Evolutionary conservation across 1,284 basidiomycete genomes (phyloP).

Genomic region (Fomitopsis pinicola): DNA sequence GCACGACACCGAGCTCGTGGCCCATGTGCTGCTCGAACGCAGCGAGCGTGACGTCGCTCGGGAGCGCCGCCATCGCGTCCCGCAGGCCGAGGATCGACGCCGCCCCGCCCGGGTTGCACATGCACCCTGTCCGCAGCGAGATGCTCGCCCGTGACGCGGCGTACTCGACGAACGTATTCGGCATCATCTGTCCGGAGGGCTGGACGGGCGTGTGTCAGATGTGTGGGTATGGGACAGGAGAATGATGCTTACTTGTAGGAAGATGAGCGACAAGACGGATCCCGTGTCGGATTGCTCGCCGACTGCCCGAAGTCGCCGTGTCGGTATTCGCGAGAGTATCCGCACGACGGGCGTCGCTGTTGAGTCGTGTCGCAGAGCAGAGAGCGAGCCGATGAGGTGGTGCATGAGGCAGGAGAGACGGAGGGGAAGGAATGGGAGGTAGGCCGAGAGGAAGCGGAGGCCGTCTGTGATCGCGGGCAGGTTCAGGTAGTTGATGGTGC

Average conservation of each 20-base stretch:
- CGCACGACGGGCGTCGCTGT: conserved; percentile 55
- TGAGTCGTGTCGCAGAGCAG: conserved; percentile 51
- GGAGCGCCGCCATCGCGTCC: conserved; percentile 61
- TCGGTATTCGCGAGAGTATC: conserved; percentile 58
- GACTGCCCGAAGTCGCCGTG: conserved; percentile 44
- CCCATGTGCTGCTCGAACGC: conserved; percentile 62
- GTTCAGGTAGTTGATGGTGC: conserved; percentile 77
- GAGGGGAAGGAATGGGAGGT: conserved; percentile 71
- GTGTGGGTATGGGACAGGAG: conserved; percentile 1
- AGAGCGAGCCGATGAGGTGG: conserved; percentile 49
- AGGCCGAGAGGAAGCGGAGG: conserved; percentile 68
- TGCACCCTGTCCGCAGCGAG: conserved; percentile 76
- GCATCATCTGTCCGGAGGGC: conserved; percentile 61
- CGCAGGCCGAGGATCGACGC: conserved; percentile 64
- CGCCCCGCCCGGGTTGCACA: conserved; percentile 82
- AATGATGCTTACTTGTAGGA: conserved; percentile 48
- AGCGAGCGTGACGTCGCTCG: conserved; percentile 52
- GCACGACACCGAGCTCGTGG: conserved; percentile 66
- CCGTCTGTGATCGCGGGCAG: conserved; percentile 74
- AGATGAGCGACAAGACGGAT: conserved; percentile 58
- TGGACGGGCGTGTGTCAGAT: conserved; percentile 23
- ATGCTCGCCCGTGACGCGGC: conserved; percentile 61
- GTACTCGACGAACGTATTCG: conserved; percentile 67
- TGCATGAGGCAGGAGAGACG: conserved; percentile 61
- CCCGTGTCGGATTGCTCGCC: conserved; percentile 68